Percentiles rank a stretch among this genome's conserved stretches.
Conservation (phyloP, 1,284 basidiomycete genomes). For the Ceratorhiza oryzae-sativae region DNA sequence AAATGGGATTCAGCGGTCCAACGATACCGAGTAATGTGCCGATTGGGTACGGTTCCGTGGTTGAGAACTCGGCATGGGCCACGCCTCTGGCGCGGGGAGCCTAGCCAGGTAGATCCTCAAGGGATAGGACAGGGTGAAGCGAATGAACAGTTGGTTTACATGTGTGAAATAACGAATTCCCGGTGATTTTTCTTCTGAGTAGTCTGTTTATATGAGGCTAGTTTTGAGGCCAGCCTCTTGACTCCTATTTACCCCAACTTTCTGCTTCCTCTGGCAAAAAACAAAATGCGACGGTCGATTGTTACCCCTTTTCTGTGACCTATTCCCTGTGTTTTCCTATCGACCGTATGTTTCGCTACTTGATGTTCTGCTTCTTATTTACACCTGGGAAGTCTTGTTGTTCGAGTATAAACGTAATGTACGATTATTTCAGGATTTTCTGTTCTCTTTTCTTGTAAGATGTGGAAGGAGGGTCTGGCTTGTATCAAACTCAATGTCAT, state of each 20-base stretch:
- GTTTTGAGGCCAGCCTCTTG: neutral
- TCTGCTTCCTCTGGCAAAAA: neutral
- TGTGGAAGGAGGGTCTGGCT: neutral
- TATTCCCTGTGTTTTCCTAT: neutral
- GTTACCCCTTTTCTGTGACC: neutral
- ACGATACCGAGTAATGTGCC: conserved; percentile 6
- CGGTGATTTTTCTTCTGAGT: neutral
- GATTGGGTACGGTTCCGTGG: neutral
- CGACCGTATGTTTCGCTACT: conserved; percentile 2
- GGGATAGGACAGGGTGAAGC: neutral
- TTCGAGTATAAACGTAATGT: conserved; percentile 9
- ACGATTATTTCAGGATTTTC: neutral
- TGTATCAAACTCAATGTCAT: neutral
- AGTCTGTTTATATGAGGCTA: neutral
- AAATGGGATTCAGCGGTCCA: conserved; percentile 33
- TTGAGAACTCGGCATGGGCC: conserved; percentile 26
- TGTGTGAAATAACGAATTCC: conserved; percentile 5
- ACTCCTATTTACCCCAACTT: neutral
- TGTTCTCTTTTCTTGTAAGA: neutral
- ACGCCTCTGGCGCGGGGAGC: conserved; percentile 5
- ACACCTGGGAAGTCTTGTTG: neutral
- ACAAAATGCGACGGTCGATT: neutral
- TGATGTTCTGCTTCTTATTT: neutral
- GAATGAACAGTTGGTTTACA: neutral
- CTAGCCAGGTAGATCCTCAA: no score